Conservation (phyloP, 2,329 filamentous ascomycete species). For the Volutella citrinella region DNA sequence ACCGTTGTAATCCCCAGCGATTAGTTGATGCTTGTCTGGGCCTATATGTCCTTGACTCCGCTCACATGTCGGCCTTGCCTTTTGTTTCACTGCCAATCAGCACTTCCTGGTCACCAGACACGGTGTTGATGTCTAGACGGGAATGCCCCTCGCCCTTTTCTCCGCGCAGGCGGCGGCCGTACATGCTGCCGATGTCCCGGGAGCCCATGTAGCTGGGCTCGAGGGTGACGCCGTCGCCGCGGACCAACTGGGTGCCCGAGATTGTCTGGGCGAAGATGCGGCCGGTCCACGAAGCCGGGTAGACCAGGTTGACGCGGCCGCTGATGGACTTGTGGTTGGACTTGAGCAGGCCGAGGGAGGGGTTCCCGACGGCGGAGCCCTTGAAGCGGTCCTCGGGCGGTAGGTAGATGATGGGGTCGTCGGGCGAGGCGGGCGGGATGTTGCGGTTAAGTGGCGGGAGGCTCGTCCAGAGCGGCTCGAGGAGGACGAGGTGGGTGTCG, state of each 20-base stretch:
- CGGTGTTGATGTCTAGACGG: slow-evolving; percentile 26
- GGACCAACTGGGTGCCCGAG: slow-evolving; percentile 37
- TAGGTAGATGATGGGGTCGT: no score
- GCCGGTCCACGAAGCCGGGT: slow-evolving; percentile 51
- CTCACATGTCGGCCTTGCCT: no score
- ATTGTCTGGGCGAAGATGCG: slow-evolving; percentile 36
- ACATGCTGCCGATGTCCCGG: no score
- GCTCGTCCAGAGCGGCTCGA: slow-evolving; percentile 43
- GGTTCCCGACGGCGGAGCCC: slow-evolving; percentile 1
- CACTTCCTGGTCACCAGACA: slow-evolving; percentile 29
- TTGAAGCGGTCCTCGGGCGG: no score
- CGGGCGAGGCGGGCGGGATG: slow-evolving; percentile 12
- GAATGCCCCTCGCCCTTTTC: slow-evolving; percentile 42
- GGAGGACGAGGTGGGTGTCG: slow-evolving; percentile 33
- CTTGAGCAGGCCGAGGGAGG: slow-evolving; percentile 33
- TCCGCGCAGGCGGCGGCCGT: no score
- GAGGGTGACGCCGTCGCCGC: slow-evolving; percentile 38
- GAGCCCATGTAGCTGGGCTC: slow-evolving; percentile 31
- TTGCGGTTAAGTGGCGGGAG: slow-evolving; percentile 6
- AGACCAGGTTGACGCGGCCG: slow-evolving; percentile 40
- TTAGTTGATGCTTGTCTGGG: no score
- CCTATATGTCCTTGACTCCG: no score
- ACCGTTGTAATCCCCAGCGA: no score
- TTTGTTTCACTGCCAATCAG: slow-evolving; percentile 19
- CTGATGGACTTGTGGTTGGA: slow-evolving; percentile 44